Evolutionary conservation across 805 yeast species (phyloP), one percentile per base, ranked within the genome.

Genomic region (Maudiozyma bulderi): DNA sequence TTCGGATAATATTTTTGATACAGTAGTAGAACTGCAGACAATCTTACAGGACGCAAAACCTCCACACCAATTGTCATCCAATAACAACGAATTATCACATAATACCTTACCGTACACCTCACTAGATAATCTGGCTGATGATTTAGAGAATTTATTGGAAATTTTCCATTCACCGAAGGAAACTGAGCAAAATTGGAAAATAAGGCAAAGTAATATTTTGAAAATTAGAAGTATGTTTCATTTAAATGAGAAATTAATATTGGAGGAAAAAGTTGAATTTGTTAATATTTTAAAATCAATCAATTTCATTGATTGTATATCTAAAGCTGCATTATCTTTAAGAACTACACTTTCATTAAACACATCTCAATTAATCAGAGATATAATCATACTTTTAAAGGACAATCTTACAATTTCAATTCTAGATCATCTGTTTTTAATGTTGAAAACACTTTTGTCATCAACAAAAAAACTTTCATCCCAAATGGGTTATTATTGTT

Each of bases 161-260:
- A 71, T 73, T 6, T 89, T 91, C 57, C 76, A 73, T 8, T 84
- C 83, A 5, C 37, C 49, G 73, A 72, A 83, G 58, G 99, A 93
- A 63, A 84, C 95, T 0, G 99, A 93, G 60, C 74, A 75, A 50
- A 93, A 93, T 61, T 93, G 99, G 99, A 66, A 71, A 26, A 56
- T 58, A 0, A 74, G 99, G 59, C 96, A 90, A 57, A 73, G 75
- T 47, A 70, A 70, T 45, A 75, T 88, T 3, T 57, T 75, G 1
- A 73, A 72, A 45, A 58, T 88, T 34, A 73, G 96, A 49, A 70
- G 76, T 1, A 65, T 39, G 47, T 32, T 52, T 28, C 48, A 84
- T 4, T 53, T 86, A 3, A 65, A 88, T 43, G 88, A 90, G 3
- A 78, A 80, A 57, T 68, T 75, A 1, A 59, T 69, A 0, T 43